Percentiles rank a stretch among this genome's conserved stretches.
Conservation (phyloP, 352 stramenopile species). For the Nothophytophthora sp. region DNA sequence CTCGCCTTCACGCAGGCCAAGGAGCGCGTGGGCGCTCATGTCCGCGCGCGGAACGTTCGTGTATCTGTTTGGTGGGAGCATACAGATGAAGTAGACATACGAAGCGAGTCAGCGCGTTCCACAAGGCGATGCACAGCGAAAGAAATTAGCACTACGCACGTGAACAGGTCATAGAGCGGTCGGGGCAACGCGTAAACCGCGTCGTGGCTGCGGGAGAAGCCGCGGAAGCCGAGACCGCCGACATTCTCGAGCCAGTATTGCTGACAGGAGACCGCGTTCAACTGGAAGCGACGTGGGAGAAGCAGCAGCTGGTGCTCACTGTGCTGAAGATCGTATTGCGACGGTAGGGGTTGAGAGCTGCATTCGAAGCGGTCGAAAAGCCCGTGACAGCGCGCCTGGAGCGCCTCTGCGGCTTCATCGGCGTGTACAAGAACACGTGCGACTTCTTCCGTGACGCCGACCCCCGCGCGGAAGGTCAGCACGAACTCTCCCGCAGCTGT, state of each 20-base stretch:
- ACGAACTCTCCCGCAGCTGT: constrained; percentile 40
- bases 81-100: not conserved
- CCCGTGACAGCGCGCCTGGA: constrained; percentile 23
- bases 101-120: no score
- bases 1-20: constrained; percentile 40
- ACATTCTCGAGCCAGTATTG: constrained; percentile 37
- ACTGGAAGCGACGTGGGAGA: constrained; percentile 14
- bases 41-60: constrained; percentile 31
- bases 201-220: constrained; percentile 3
- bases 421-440: constrained; percentile 42
- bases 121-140: no score
- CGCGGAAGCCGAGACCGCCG: constrained; percentile 29
- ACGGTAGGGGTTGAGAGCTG: not conserved
- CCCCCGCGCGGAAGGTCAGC: constrained; percentile 29
- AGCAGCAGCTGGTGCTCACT: constrained; percentile 23
- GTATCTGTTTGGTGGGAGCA: constrained; percentile 19
- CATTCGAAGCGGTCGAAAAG: constrained; percentile 43
- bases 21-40: constrained; percentile 54
- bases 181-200: constrained; percentile 43
- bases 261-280: constrained; percentile 35
- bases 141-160: constrained; percentile 40
- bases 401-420: constrained; percentile 22
- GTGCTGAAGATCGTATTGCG: not conserved
- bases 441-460: constrained; percentile 32
- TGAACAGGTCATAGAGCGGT: constrained; percentile 54